These are phyloP conservation scores for Silene uniflora DNA, from an alignment of 148 eudicot species.

Conservation along the genomic window DNA sequence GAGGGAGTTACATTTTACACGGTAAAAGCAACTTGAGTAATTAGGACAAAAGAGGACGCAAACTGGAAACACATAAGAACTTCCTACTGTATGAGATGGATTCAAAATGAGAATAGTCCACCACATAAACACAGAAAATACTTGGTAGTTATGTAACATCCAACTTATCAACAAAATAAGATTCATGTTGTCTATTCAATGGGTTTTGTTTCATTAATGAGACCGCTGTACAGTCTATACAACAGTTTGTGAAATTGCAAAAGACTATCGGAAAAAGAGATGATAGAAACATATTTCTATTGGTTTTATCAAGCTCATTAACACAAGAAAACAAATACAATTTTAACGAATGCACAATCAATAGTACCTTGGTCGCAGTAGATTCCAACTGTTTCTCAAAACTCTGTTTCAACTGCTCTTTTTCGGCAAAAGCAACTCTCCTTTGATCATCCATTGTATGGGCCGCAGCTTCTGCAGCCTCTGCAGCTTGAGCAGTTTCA, in stretches of 20 bases:
- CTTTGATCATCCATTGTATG: constrained; percentile 92
- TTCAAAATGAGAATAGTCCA: too few relatives aligned
- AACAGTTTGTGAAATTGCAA: neutral
- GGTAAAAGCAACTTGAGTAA: neutral
- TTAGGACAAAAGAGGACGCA: neutral
- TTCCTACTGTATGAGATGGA: too few relatives aligned
- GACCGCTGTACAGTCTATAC: too few relatives aligned
- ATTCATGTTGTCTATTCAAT: too few relatives aligned
- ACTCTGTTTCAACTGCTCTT: constrained; percentile 59
- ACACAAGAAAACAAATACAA: constrained; percentile 3
- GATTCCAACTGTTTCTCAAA: constrained; percentile 55
- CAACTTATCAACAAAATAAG: too few relatives aligned
- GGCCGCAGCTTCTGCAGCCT: constrained; percentile 96
- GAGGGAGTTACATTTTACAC: neutral
- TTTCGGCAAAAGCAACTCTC: constrained; percentile 68
- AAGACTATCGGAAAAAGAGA: neutral
- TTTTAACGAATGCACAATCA: constrained; percentile 1
- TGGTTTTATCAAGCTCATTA: neutral
- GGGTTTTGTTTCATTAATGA: too few relatives aligned
- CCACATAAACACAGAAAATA: too few relatives aligned
- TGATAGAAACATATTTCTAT: neutral
- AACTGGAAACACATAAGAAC: neutral
- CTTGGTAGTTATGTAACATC: too few relatives aligned
- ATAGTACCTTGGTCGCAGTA: constrained; percentile 56
- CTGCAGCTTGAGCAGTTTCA: constrained; percentile 96